phyloP scores from a whole-genome alignment of 176 grass and related monocot species.

The Phragmites australis region DNA sequence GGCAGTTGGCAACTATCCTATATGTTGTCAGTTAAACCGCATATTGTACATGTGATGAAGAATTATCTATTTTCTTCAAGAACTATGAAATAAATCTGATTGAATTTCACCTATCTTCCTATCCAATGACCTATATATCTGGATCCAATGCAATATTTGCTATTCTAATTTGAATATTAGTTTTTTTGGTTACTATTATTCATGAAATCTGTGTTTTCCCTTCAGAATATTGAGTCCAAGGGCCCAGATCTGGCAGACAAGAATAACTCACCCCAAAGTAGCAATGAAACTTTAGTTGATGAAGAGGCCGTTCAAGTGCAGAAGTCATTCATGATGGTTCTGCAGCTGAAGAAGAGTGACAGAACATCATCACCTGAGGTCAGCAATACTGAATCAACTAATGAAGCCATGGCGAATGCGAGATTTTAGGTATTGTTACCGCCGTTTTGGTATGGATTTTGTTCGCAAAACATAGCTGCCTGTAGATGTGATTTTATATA shows the following conservation, averaged over 20 bases:
- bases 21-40: background rate
- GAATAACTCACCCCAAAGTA: constrained; percentile 48
- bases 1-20: background rate
- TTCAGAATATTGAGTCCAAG: constrained; percentile 52
- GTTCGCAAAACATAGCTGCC: too few relatives aligned
- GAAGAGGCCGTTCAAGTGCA: constrained; percentile 44
- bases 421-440: too few relatives aligned
- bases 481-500: too few relatives aligned
- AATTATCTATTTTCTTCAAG: background rate
- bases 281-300: constrained; percentile 49
- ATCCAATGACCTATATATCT: constrained; percentile 5
- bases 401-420: too few relatives aligned
- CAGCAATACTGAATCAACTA: constrained; percentile 47
- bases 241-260: constrained; percentile 29
- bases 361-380: constrained; percentile 45
- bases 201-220: background rate
- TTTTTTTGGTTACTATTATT: constrained; percentile 38
- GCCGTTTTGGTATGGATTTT: too few relatives aligned
- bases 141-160: constrained; percentile 13
- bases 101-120: background rate
- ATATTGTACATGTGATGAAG: background rate
- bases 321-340: constrained; percentile 35
- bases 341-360: constrained; percentile 37
- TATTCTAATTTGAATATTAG: constrained; percentile 6
- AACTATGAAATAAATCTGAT: background rate